Conservation (phyloP, 2,329 filamentous ascomycete species). For the Cladorrhinum sp. region DNA sequence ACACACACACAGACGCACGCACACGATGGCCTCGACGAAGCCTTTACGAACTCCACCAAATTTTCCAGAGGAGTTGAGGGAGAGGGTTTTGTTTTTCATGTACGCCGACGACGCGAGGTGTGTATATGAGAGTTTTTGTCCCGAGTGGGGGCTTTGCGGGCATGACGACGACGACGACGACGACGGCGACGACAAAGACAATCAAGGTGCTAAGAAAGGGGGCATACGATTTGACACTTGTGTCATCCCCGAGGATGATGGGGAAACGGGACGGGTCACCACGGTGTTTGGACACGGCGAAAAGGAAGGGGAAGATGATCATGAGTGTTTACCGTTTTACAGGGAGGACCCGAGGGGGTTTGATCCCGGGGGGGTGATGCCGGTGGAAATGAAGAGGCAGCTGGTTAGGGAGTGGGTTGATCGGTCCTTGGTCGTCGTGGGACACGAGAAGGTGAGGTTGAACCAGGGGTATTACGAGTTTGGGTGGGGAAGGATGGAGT, state of each 20-base stretch:
- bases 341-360: not conserved
- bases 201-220: not conserved
- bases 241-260: not conserved
- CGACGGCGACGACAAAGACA: no score
- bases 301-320: not conserved
- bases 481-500: not conserved
- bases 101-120: not conserved
- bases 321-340: not conserved
- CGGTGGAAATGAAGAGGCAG: not conserved
- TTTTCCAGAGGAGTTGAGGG: not conserved
- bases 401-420: constrained; percentile 1
- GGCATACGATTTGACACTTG: not conserved
- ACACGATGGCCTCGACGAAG: not conserved
- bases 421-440: not conserved
- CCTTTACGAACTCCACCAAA: not conserved
- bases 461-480: no score
- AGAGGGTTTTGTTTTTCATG: not conserved
- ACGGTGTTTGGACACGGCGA: not conserved
- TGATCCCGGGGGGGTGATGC: not conserved
- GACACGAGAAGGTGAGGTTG: not conserved
- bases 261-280: not conserved
- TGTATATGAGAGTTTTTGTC: not conserved
- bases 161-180: not conserved
- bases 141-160: not conserved
- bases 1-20: not conserved